Percentiles rank a stretch among this genome's conserved stretches.
These are phyloP conservation scores for Tetrapisispora iriomotensis DNA, from an alignment of 805 yeast species.

Conservation along the genomic window DNA sequence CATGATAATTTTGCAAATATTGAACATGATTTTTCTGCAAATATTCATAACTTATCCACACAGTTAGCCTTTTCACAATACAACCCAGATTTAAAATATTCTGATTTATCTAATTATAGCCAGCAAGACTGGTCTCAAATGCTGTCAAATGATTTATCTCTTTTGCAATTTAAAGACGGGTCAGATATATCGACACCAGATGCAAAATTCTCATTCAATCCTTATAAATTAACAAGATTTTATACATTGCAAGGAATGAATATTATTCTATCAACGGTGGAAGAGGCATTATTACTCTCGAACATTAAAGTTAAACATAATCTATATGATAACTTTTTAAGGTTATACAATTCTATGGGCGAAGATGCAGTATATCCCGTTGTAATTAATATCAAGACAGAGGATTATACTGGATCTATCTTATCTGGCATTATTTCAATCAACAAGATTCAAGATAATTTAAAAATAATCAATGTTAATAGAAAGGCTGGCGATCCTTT, in stretches of 20 bases:
- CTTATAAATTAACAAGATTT: conserved; percentile 24
- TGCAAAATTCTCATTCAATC: conserved; percentile 12
- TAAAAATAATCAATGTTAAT: conserved; percentile 44
- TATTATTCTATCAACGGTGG: conserved; percentile 21
- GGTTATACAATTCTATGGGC: conserved; percentile 4
- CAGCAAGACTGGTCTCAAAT: conserved; percentile 18
- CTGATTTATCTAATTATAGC: conserved; percentile 9
- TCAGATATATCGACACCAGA: neutral
- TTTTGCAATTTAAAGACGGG: conserved; percentile 16
- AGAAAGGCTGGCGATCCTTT: conserved; percentile 57
- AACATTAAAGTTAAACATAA: conserved; percentile 19
- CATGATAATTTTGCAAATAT: conserved; percentile 32
- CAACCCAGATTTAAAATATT: neutral
- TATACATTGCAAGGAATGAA: conserved; percentile 22
- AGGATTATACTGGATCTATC: conserved; percentile 37
- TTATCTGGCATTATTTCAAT: conserved; percentile 41
- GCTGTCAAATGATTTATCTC: conserved; percentile 20
- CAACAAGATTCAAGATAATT: conserved; percentile 30
- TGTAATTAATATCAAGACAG: conserved; percentile 30
- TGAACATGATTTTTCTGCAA: conserved; percentile 13
- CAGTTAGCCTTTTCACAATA: conserved; percentile 16
- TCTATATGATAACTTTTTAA: conserved; percentile 14
- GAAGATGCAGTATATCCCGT: conserved; percentile 30
- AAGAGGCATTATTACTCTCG: conserved; percentile 20
- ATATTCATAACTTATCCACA: conserved; percentile 11